A percentile compares a stretch with the other conserved stretches of the same genome.
phyloP scores from a whole-genome alignment of 768 basidiomycete genomes.

The Favolaschia claudopus region DNA sequence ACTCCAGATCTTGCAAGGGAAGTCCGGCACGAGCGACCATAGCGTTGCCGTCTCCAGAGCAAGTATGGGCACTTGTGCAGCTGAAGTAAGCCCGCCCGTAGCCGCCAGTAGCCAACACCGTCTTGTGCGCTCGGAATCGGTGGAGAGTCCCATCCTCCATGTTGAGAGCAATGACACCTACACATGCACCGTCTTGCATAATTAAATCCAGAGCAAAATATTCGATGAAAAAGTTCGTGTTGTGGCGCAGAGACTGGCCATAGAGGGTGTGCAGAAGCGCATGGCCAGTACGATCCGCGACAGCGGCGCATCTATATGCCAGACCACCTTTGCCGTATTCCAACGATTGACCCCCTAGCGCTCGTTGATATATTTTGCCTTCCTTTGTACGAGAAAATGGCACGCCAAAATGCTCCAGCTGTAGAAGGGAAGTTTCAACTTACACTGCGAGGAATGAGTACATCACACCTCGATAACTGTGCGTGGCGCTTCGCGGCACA shows the following conservation, averaged over 20 bases:
- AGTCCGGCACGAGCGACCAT: conserved; percentile 98
- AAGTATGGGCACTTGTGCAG: conserved; percentile 98
- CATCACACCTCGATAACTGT: conserved; percentile 85
- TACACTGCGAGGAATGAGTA: neutral
- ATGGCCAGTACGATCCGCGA: conserved; percentile 98
- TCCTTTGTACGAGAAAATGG: conserved; percentile 99
- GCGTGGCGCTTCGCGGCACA: conserved; percentile 96
- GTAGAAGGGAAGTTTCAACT: conserved; percentile 11
- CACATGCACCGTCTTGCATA: conserved; percentile 99
- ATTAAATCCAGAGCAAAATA: conserved; percentile 99
- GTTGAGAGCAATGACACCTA: conserved; percentile 98
- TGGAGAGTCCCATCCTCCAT: conserved; percentile 99
- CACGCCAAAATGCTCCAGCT: conserved; percentile 99
- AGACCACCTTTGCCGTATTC: conserved; percentile 98
- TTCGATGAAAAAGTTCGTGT: conserved; percentile 99
- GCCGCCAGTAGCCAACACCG: conserved; percentile 97
- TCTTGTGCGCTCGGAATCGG: conserved; percentile 98
- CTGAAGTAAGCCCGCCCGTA: conserved; percentile 99
- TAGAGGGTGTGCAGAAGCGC: conserved; percentile 98
- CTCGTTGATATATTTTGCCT: conserved; percentile 99
- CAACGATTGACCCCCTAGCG: conserved; percentile 97
- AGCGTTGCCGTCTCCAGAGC: conserved; percentile 98
- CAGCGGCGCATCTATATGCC: conserved; percentile 98
- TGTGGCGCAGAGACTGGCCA: conserved; percentile 97
- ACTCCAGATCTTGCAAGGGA: conserved; percentile 96